These are phyloP conservation scores for Hypericum androsaemum DNA, from an alignment of 345 rosid species.

Conservation along the genomic window DNA sequence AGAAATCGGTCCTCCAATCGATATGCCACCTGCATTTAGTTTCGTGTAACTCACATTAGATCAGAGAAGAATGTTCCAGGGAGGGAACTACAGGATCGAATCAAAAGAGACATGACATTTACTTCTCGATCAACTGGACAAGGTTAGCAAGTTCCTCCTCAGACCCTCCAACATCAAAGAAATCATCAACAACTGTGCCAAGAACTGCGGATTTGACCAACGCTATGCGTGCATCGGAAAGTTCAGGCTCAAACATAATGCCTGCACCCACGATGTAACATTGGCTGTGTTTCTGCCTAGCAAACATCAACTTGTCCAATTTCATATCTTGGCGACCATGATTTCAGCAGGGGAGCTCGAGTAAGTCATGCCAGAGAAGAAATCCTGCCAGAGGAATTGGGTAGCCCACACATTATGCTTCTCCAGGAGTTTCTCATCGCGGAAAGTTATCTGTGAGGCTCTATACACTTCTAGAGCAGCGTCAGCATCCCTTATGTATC, in stretches of 20 bases:
- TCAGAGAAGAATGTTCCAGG: constrained; percentile 9
- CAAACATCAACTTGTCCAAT: constrained; percentile 68
- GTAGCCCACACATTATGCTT: constrained; percentile 46
- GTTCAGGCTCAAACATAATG: constrained; percentile 44
- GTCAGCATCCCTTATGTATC: constrained; percentile 39
- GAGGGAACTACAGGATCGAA: constrained; percentile 3
- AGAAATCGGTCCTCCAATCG: constrained; percentile 27
- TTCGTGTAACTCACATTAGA: not conserved
- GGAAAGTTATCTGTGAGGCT: constrained; percentile 47
- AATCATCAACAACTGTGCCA: constrained; percentile 78
- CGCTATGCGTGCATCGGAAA: constrained; percentile 74
- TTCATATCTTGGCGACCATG: too few species aligned
- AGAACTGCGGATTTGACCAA: constrained; percentile 91
- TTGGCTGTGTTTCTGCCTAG: constrained; percentile 64
- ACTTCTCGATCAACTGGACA: constrained; percentile 57
- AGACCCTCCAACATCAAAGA: constrained; percentile 81
- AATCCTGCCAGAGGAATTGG: constrained; percentile 35
- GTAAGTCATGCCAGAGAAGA: constrained; percentile 25
- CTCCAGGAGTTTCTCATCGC: constrained; percentile 42
- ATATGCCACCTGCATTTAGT: constrained; percentile 55
- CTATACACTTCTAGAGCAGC: constrained; percentile 56
- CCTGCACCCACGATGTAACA: constrained; percentile 82
- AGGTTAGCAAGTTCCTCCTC: constrained; percentile 63
- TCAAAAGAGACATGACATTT: constrained; percentile 11
- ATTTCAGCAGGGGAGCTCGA: constrained; percentile 18